Evolutionary conservation across 177 flowering plant species (phyloP).

Genomic region (Vitis hybrid): DNA sequence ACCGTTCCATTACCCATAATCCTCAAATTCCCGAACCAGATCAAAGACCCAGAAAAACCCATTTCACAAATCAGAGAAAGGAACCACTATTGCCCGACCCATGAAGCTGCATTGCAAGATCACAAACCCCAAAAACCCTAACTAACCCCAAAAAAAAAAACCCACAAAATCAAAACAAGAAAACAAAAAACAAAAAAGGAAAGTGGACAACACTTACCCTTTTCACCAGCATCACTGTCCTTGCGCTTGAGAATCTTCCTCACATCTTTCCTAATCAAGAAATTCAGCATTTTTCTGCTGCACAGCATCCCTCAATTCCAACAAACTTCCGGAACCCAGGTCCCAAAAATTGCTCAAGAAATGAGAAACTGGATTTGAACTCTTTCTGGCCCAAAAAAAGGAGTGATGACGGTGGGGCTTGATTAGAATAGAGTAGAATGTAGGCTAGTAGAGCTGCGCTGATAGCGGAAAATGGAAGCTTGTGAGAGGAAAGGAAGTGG

Average conservation of each 20-base stretch:
- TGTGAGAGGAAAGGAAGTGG: too few relatives aligned
- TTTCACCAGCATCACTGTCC: conserved; percentile 73
- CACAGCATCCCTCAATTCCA: conserved; percentile 13
- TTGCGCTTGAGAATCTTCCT: conserved; percentile 68
- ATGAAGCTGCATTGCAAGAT: background rate
- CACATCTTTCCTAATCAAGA: conserved; percentile 48
- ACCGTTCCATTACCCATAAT: too few relatives aligned
- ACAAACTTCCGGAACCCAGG: background rate
- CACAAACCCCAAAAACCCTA: background rate
- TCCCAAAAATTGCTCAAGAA: background rate
- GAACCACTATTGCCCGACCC: too few relatives aligned
- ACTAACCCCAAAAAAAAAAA: background rate
- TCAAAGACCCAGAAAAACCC: too few relatives aligned
- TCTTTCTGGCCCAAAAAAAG: too few relatives aligned
- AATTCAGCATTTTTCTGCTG: conserved; percentile 36
- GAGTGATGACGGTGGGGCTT: too few relatives aligned
- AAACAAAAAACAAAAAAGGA: background rate
- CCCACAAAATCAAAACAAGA: background rate
- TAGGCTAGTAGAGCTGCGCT: conserved; percentile 10
- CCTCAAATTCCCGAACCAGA: too few relatives aligned
- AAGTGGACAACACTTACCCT: conserved; percentile 27
- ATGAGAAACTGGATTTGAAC: background rate
- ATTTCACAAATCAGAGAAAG: too few relatives aligned
- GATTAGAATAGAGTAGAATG: too few relatives aligned
- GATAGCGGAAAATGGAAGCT: conserved; percentile 17